Evolutionary conservation across 129 eudicot genomes (phyloP).

Genomic region (Ambrosia trifida): DNA sequence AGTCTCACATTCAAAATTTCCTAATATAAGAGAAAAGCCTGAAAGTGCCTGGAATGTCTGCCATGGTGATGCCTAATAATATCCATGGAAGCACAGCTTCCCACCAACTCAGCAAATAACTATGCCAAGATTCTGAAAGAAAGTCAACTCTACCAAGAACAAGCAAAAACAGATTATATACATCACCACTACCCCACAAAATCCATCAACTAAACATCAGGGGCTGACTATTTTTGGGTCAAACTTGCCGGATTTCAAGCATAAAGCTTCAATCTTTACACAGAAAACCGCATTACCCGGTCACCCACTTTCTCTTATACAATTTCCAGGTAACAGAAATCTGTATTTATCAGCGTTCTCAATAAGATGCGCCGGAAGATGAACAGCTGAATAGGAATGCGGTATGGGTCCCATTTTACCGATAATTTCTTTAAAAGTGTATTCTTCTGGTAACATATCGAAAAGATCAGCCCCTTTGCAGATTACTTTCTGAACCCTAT

Average conservation of each 20-base stretch:
- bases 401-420: constrained; percentile 22
- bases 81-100: constrained; percentile 7
- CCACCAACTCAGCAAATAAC: background rate
- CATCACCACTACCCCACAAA: constrained; percentile 2
- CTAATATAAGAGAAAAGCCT: constrained; percentile 11
- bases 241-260: background rate
- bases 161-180: constrained; percentile 4
- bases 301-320: constrained; percentile 19
- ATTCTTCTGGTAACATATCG: constrained; percentile 19
- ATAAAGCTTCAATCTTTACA: constrained; percentile 7
- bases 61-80: constrained; percentile 1
- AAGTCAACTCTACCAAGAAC: constrained; percentile 8
- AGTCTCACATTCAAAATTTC: constrained; percentile 15
- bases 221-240: constrained; percentile 15
- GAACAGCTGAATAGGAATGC: constrained; percentile 22
- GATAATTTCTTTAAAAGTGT: constrained; percentile 11
- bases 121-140: constrained; percentile 10
- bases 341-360: constrained; percentile 16
- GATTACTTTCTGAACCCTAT: constrained; percentile 16
- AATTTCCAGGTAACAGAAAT: constrained; percentile 20
- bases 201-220: constrained; percentile 5
- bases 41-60: constrained; percentile 4
- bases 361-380: constrained; percentile 19
- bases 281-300: background rate
- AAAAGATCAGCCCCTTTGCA: constrained; percentile 21